Conservation (phyloP, 371 early-diverging fungal genomes). For the Saksenaea vasiformis region DNA sequence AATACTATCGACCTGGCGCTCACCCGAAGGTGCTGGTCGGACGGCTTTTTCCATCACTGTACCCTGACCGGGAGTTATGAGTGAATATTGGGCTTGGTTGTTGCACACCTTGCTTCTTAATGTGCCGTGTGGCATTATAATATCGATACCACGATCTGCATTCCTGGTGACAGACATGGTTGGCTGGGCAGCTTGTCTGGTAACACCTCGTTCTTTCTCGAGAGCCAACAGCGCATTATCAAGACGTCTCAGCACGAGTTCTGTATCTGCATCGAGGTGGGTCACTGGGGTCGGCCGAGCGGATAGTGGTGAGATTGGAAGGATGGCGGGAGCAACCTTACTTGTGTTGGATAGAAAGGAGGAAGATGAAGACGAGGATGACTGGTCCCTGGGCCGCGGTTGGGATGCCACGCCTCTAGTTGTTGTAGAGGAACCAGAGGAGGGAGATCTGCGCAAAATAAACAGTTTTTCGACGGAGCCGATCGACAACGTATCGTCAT, state of each 20-base stretch:
- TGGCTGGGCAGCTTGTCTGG: background rate
- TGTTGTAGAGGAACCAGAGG: background rate
- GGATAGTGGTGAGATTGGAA: background rate
- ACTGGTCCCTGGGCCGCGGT: background rate
- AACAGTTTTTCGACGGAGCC: conserved; percentile 38
- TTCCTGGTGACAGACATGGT: conserved; percentile 23
- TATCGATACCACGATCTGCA: conserved; percentile 32
- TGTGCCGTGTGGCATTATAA: conserved; percentile 34
- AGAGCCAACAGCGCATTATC: conserved; percentile 12
- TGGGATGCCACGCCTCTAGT: background rate
- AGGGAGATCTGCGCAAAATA: conserved; percentile 23
- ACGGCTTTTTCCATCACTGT: conserved; percentile 6
- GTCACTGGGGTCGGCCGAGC: conserved; percentile 10
- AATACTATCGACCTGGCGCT: background rate
- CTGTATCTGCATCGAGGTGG: conserved; percentile 6
- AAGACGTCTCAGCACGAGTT: conserved; percentile 14
- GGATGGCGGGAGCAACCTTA: conserved; percentile 21
- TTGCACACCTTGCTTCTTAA: conserved; percentile 26
- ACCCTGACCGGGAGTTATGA: conserved; percentile 9
- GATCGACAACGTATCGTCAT: conserved; percentile 25
- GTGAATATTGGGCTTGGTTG: conserved; percentile 35
- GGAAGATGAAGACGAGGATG: conserved; percentile 7
- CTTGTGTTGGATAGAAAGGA: conserved; percentile 9
- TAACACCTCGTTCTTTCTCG: background rate
- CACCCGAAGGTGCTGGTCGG: background rate